Evolutionary conservation across 2,329 filamentous ascomycete species (phyloP).

Genomic region (Lizonia empirigonia): DNA sequence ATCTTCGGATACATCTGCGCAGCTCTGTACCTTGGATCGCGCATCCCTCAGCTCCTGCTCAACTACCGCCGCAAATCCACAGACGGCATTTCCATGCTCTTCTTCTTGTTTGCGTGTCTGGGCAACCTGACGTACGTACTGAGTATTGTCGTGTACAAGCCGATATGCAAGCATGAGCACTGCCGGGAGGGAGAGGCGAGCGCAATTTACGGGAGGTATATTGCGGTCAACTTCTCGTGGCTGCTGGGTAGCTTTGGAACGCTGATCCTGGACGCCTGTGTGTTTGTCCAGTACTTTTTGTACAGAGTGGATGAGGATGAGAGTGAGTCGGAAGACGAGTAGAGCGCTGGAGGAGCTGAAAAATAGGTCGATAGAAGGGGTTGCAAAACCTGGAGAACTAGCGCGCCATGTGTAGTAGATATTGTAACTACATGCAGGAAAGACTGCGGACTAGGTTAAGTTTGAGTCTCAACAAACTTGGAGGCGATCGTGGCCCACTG

Average conservation of each 20-base stretch:
- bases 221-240: conserved; percentile 91
- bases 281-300: conserved; percentile 91
- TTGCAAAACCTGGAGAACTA: not conserved
- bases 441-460: not conserved
- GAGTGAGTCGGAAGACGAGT: conserved; percentile 40
- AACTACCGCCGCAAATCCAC: conserved; percentile 93
- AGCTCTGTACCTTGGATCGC: conserved; percentile 83
- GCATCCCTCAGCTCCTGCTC: conserved; percentile 86
- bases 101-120: conserved; percentile 95
- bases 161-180: conserved; percentile 60
- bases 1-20: conserved; percentile 94
- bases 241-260: conserved; percentile 87
- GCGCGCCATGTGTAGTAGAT: not conserved
- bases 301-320: conserved; percentile 64
- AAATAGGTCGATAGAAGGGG: not conserved
- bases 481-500: no score
- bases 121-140: conserved; percentile 94
- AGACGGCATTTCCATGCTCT: conserved; percentile 89
- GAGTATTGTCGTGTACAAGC: conserved; percentile 88
- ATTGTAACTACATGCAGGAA: not conserved
- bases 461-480: not conserved
- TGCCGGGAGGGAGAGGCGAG: conserved; percentile 71
- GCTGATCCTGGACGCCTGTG: conserved; percentile 78
- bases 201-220: conserved; percentile 76
- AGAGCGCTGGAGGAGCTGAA: not conserved